Evolutionary conservation across 108 stramenopile species (phyloP), one percentile per base, ranked within the genome.

Genomic region (Pinguiococcus pyrenoidosus): DNA sequence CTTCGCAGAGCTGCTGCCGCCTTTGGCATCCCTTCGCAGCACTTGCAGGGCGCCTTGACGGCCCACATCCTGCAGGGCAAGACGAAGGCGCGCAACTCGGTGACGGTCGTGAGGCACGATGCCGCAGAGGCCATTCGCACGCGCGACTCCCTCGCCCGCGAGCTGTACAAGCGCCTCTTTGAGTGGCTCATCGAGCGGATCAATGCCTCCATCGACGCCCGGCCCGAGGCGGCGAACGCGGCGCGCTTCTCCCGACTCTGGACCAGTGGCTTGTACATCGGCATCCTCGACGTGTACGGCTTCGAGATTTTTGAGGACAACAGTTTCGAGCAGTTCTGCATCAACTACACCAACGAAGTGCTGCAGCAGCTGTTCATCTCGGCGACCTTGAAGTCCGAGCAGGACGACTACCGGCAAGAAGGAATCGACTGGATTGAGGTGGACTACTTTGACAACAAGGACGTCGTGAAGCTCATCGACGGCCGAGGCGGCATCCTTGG

Each of bases 101-200:
- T 72, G 18, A 68, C 82, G 1, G 46, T 68, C 40, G 84, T 80
- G 51, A 56, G 77, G 8, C 53, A 83, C 32, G 73, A 76, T 18
- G 74, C 79, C 48, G 77, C 65, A 29, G 72, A 82, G 55, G 78
- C 84, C 34, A 64, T 64, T 17, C 89, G 89, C 56, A 81, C 80
- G 16, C 66, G 76, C 14, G 89, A 95, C 54, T 86, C 89, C 2
- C 74, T 95, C 36, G 87, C 89, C 55, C 92, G 92, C 71, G 80
- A 83, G 32, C 69, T 90, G 9, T 96, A 92, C 57, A 78, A 69
- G 23, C 81, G 81, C 12, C 60, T 78, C 12, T 96, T 96, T 54
- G 81, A 91, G 52, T 92, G 69, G 54, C 69, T 92, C 37, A 89
- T 96, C 0, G 53, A 70, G 41, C 74, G 71, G 23, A 76, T 92